Base-by-base conservation (phyloP, 768 basidiomycete genomes). In the Lactifluus subvellereus region DNA sequence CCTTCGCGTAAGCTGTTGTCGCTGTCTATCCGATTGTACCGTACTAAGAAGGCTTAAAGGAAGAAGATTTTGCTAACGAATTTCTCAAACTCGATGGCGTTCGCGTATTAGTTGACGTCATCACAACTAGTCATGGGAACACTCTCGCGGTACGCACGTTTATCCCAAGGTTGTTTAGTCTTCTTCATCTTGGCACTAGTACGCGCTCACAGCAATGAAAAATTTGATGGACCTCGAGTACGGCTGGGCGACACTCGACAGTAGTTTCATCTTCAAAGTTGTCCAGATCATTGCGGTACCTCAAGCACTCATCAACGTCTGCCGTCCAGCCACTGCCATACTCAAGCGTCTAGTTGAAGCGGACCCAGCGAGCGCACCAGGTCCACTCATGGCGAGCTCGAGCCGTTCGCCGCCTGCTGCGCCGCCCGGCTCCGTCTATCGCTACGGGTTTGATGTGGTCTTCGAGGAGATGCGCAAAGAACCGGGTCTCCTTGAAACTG, bases 331-430 rank as follows among this genome's bases (percentile, higher is more conserved):
- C 1, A 94, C 91, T 48, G 86, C 89, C 38, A 94, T 96, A 59
- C 79, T 95, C 65, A 91, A 92, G 75, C 88, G 88, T 66, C 82
- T 96, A 22, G 92, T 94, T 14, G 91, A 94, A 72, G 91, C 91
- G 9, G 89, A 91, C 69, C 88, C 91, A 18, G 75, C 80, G 67
- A 85, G 77, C 63, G 83, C 84, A 18, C 83, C 88, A 1, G 85
- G 84, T 18, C 78, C 82, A 2, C 71, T 81, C 52, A 64, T 78
- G 45, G 79, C 85, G 13, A 82, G 86, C 69, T 84, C 87, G 22
- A 89, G 88, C 69, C 79, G 77, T 66, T 72, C 72, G 47, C 79
- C 79, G 8, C 82, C 88, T 3, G 68, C 71, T 35, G 73, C 78
- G 3, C 82, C 83, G 6, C 82, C 85, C 14, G 88, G 82, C n/a